Evolutionary conservation across 139 green algal genomes (phyloP), one percentile per base, ranked within the genome.

Genomic region (Marvania coccoides): DNA sequence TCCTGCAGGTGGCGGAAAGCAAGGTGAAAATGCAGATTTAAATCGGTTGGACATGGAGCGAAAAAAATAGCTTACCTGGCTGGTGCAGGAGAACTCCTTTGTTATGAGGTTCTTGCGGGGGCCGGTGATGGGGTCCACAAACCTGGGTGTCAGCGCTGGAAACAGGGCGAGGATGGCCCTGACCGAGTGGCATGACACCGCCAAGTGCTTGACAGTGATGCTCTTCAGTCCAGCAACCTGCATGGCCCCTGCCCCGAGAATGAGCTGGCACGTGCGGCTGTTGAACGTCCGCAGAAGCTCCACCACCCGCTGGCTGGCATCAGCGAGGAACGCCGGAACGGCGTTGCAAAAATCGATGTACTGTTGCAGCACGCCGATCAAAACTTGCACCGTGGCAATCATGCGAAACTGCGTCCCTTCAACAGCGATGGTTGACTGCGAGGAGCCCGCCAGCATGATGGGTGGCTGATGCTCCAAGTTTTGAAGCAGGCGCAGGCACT

Each of bases 121-220:
- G 33, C 80, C 55, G 9, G 74, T 66, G 5, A 88, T 59, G 2
- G 77, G 53, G 14, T 74, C 74, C 8, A 86, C 70, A 42, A 90
- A 70, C 23, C 36, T 56, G 3, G 64, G 56, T 19, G 55, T 69
- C 62, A 94, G 79, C 45, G 58, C 37, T 3, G 71, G 71, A 38
- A 84, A 80, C 45, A 90, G 70, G 5, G 72, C 69, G 15, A 80
- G 66, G 26, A 86, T 42, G 26, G 81, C 72, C 8, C 35, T 61
- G 28, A 90, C 63, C 30, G 59, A 75, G 63, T 91, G 83, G 60
- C 77, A 83, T 48, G 77, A 74, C 15, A 93, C 48, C 1, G 88
- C 88, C 28, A 95, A 73, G 75, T 97, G 91, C 81, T 96, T 96
- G 40, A 90, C 91, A 6, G 88, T 92, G 76, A 97, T 97, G 65